Evolutionary conservation across 805 yeast species (phyloP).

Genomic region (Jamesozyma hellenica): DNA sequence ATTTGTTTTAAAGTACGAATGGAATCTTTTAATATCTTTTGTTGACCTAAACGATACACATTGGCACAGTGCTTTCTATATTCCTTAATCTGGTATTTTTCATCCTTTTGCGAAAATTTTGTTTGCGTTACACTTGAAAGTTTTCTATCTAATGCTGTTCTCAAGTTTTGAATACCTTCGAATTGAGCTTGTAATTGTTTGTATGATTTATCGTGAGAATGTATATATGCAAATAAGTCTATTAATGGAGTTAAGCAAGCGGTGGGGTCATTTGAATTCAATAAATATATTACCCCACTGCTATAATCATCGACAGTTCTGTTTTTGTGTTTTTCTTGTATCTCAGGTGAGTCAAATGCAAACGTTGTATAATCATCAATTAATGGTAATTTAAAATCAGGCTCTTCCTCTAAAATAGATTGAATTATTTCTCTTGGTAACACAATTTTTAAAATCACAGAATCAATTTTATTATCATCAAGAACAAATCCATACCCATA

Average conservation of each 20-base stretch:
- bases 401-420: conserved; percentile 25
- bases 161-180: conserved; percentile 47
- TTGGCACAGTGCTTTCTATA: conserved; percentile 27
- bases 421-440: conserved; percentile 25
- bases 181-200: conserved; percentile 40
- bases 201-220: conserved; percentile 19
- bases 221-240: conserved; percentile 25
- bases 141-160: conserved; percentile 46
- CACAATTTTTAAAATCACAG: conserved; percentile 53
- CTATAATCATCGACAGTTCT: conserved; percentile 9
- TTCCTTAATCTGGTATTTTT: conserved; percentile 6
- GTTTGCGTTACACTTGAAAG: conserved; percentile 3
- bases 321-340: neutral
- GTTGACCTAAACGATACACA: conserved; percentile 43
- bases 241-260: conserved; percentile 17
- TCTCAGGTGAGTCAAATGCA: conserved; percentile 24
- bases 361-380: conserved; percentile 34
- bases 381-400: conserved; percentile 31
- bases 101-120: conserved; percentile 2
- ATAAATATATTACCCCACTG: conserved; percentile 29
- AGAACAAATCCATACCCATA: conserved; percentile 54
- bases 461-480: conserved; percentile 48
- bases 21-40: conserved; percentile 35
- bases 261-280: conserved; percentile 18
- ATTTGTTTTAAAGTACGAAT: conserved; percentile 35